phyloP scores from a whole-genome alignment of 2,329 filamentous ascomycete species.

The Colletotrichum sp. region DNA sequence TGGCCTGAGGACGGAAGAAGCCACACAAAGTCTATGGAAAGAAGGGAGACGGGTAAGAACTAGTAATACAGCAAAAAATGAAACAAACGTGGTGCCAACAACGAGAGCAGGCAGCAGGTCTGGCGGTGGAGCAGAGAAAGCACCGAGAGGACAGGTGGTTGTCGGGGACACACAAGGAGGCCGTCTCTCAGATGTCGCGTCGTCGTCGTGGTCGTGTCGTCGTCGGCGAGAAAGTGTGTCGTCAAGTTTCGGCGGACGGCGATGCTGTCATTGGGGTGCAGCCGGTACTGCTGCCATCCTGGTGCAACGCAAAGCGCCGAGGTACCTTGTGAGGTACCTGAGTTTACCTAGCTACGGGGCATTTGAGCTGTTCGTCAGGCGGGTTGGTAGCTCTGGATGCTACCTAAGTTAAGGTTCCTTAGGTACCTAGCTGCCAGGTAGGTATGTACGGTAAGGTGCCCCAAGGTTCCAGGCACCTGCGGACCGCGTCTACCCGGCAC shows the following conservation, averaged over 20 bases:
- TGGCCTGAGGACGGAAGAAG: background rate
- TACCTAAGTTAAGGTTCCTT: background rate
- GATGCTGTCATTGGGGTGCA: conserved; percentile 19
- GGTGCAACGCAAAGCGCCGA: background rate
- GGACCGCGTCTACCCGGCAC: background rate
- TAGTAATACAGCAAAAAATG: background rate
- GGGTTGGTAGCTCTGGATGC: background rate
- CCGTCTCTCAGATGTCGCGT: conserved; percentile 5
- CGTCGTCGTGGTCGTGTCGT: background rate
- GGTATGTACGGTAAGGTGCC: background rate
- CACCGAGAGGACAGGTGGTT: background rate
- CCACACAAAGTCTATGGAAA: background rate
- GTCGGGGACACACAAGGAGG: background rate
- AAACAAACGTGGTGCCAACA: background rate
- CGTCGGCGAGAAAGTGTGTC: background rate
- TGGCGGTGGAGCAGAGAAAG: background rate
- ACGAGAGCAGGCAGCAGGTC: background rate
- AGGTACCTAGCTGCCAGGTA: background rate
- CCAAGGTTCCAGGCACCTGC: background rate
- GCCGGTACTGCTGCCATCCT: conserved; percentile 7
- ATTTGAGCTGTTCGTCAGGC: background rate
- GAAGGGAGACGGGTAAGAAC: background rate
- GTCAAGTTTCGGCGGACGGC: conserved; percentile 8
- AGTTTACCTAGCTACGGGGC: background rate
- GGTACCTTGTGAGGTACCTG: background rate